phyloP scores from a whole-genome alignment of 768 basidiomycete species.

The Amanita rubescens region DNA sequence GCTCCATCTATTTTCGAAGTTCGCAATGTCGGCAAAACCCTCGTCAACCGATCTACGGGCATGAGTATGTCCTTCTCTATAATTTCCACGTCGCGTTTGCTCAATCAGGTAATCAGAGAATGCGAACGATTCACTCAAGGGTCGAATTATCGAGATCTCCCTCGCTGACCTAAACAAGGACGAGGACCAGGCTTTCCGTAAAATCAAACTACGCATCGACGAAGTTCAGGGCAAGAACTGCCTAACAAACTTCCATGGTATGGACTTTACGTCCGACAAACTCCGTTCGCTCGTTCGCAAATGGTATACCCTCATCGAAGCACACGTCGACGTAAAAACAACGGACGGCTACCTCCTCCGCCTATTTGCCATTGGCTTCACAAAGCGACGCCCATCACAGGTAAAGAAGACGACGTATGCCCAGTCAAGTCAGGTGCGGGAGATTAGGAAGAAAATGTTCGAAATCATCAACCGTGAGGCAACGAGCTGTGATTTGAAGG shows the following conservation, averaged over 20 bases:
- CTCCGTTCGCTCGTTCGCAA: slow-evolving; percentile 99
- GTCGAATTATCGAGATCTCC: slow-evolving; percentile 93
- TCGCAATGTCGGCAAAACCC: slow-evolving; percentile 95
- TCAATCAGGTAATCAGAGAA: slow-evolving; percentile 56
- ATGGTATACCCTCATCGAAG: slow-evolving; percentile 99
- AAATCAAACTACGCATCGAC: slow-evolving; percentile 97
- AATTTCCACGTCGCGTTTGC: neutral
- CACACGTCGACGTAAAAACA: slow-evolving; percentile 97
- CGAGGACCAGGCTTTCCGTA: slow-evolving; percentile 98
- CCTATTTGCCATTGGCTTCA: slow-evolving; percentile 98
- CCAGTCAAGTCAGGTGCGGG: slow-evolving; percentile 87
- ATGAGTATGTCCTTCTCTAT: slow-evolving; percentile 62
- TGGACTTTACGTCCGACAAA: slow-evolving; percentile 99
- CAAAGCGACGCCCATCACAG: slow-evolving; percentile 92
- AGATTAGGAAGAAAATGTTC: slow-evolving; percentile 99
- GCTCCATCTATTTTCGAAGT: slow-evolving; percentile 97
- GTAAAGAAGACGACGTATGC: slow-evolving; percentile 99
- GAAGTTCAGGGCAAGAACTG: slow-evolving; percentile 98
- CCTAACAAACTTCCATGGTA: slow-evolving; percentile 99
- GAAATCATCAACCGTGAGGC: slow-evolving; percentile 98
- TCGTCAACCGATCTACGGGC: slow-evolving; percentile 96
- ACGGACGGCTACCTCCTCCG: slow-evolving; percentile 99
- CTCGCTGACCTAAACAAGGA: slow-evolving; percentile 98
- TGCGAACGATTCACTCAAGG: slow-evolving; percentile 96
- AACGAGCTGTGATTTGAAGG: slow-evolving; percentile 93